Evolutionary conservation across 2,329 filamentous ascomycete species (phyloP), one percentile per base, ranked within the genome.

Genomic region (Knufia petricola): DNA sequence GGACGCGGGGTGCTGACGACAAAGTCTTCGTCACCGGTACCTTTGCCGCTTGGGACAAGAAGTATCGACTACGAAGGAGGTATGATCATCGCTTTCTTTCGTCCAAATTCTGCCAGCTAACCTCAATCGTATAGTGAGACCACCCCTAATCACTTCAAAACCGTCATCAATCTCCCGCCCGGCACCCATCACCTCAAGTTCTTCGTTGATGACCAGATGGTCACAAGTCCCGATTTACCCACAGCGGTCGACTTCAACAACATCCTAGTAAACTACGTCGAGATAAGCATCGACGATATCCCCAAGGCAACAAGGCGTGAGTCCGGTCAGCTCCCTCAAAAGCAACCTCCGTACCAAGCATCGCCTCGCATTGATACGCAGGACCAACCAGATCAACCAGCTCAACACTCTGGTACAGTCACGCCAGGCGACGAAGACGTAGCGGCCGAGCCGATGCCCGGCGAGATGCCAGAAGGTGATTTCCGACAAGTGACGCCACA

Each of bases 171-270:
- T 62, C 82, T 96, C 50, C 83, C 87, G 12, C 88, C 90, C 3
- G 92, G 92, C 57, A 98, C 92, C 3, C 90, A 98, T 64, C 92
- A 98, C 70, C 76, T 98, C 61, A 90, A 94, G 62, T 98, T 96
- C 69, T 77, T 98, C 57, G 88, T 95, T 44, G 90, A 96, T 68
- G 86, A 85, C 50, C 83, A 90, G 61, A 95, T 95, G 87, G 79
- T 84, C 63, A 92, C 88, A 12, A 92, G 87, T 13, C 81, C 85
- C 52, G 80, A 85, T 55, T 74, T 95, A 48, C 90, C 92, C 12
- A 96, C 92, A 0, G 94, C 92, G 1, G 92, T 98, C 50, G 92
- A 98, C 65, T 95, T 94, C 65, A 94, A 88, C 55, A 96, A 96
- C 69, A 94, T 95, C 63, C 75, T 98, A 15, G 90, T 98, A 67